A percentile compares a stretch with the other conserved stretches of the same genome.
Evolutionary conservation across 2,329 filamentous ascomycete genomes (phyloP).

Genomic region (Trichophaea hybrida): DNA sequence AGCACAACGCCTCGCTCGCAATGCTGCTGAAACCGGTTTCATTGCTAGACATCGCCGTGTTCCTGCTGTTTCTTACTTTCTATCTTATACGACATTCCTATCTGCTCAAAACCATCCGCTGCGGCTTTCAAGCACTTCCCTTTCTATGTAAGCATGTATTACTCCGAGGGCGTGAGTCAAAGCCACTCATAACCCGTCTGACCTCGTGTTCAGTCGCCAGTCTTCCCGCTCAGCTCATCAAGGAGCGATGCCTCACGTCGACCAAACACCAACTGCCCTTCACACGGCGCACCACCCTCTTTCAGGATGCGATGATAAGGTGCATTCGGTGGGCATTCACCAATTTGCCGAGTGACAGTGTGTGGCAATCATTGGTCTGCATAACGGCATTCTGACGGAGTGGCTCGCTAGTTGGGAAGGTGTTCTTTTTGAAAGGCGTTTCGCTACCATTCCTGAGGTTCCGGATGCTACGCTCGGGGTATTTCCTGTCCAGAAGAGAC

Average conservation of each 20-base stretch:
- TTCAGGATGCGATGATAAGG: constrained; percentile 62
- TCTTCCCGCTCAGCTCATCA: constrained; percentile 45
- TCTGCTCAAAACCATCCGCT: constrained; percentile 53
- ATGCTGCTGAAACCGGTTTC: constrained; percentile 66
- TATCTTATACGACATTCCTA: constrained; percentile 59
- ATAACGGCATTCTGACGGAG: constrained; percentile 48
- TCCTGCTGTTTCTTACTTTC: constrained; percentile 54
- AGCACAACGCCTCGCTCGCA: neutral
- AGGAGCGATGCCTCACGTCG: constrained; percentile 42
- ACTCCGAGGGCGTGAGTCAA: neutral
- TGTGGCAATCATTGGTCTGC: constrained; percentile 64
- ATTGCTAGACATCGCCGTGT: constrained; percentile 60
- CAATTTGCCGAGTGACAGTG: constrained; percentile 58
- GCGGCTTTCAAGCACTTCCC: constrained; percentile 48
- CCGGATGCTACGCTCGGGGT: constrained; percentile 58
- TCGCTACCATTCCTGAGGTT: constrained; percentile 60
- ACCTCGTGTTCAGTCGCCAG: constrained; percentile 37
- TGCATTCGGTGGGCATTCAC: constrained; percentile 65
- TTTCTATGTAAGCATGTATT: constrained; percentile 45
- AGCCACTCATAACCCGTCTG: neutral
- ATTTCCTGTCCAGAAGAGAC: neutral
- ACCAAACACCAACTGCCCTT: constrained; percentile 43
- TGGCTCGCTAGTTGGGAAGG: constrained; percentile 40
- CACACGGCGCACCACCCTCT: constrained; percentile 48
- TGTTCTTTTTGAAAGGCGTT: constrained; percentile 65